Evolutionary conservation across 306 rosid genomes (phyloP), one percentile per base, ranked within the genome.

Genomic region (Quercus ilex): DNA sequence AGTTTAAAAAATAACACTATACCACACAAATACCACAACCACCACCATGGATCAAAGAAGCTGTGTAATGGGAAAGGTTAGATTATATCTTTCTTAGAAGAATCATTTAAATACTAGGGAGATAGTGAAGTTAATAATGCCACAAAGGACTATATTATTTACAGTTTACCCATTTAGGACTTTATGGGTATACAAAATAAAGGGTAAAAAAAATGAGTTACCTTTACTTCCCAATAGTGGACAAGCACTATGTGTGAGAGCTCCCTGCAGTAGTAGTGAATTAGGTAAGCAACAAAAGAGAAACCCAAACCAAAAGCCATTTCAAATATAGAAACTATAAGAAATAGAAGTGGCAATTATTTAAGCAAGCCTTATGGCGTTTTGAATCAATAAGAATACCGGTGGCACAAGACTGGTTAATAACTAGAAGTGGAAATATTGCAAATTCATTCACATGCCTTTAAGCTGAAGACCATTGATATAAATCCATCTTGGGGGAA

Each of bases 201-300:
- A 46, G 69, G 67, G 19, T 33, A 51, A 20, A 70, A 38, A 65
- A 51, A 70, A 63, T 60, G 58, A 3, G 7, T 81, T 74, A 93
- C 97, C 97, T 90, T 88, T 74, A 93, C 97, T 71, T 91, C 89
- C 57, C 83, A 86, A 73, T 93, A 93, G 74, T 91, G 98, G 83
- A 93, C 98, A 17, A 93, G 89, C 81, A 90, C 98, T 63, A 93
- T 93, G 89, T 91, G 90, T 3, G 93, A 90, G 80, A 90, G 92
- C 23, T 90, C 93, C 89, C 98, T 93, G 88, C 83, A 86, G 74
- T 55, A 74, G 69, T 28, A 72, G 74, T 74, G 71, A 81, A 76
- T 75, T 57, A 71, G 65, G 74, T 87, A 82, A 63, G 69, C 79
- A 57, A 74, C 76, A 81, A 56, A 73, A 79, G 31, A 75, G 46